Evolutionary conservation across 23 red algal genomes (phyloP), one percentile per base, ranked within the genome.

Genomic region (Cyanidiococcus yangmingshanensis): DNA sequence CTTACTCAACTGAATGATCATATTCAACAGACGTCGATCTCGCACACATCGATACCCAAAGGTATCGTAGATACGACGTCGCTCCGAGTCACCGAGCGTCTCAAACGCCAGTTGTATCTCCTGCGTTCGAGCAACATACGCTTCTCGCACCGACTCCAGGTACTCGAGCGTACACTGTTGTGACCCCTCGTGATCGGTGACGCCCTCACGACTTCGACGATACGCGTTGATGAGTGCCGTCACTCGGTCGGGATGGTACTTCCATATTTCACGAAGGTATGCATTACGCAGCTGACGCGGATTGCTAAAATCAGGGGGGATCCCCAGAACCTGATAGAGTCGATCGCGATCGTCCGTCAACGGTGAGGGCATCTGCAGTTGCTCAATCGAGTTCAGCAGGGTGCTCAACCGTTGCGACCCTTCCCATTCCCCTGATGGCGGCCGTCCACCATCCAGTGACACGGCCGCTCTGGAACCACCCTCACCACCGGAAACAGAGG

Each of bases 101-200:
- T 71, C n/a, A 71, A 71, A 71, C 12, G 63, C 63, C 7, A 71
- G 63, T 35, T 71, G 63, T 3, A 71, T 35, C 32, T 71, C 63
- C 27, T 71, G 63, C n/a, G 32, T 32, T 25, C 63, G 63, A 32
- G 3, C 63, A 3, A 71, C n/a, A 35, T 35, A 71, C 63, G 63
- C 63, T 30, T 71, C 7, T 25, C 63, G 63, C 7, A 71, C 7
- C 12, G 15, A 7, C 21, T 71, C 63, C n/a, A 35, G 7, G 7
- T 7, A 30, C 7, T 32, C 63, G 12, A 35, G 12, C 3, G 16
- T 29, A 2, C 7, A 7, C 63, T 71, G 16, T 7, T 12, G 3
- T 29, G 63, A 17, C 63, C 7, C 21, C 21, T 21, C 21, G 45
- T 21, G 7, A 21, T 21, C 7, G 45, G 7, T 7, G 21, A 21